These are phyloP conservation scores for Cyberlindnera samutprakarnensis DNA, from an alignment of 805 yeast genomes.

Conservation along the genomic window DNA sequence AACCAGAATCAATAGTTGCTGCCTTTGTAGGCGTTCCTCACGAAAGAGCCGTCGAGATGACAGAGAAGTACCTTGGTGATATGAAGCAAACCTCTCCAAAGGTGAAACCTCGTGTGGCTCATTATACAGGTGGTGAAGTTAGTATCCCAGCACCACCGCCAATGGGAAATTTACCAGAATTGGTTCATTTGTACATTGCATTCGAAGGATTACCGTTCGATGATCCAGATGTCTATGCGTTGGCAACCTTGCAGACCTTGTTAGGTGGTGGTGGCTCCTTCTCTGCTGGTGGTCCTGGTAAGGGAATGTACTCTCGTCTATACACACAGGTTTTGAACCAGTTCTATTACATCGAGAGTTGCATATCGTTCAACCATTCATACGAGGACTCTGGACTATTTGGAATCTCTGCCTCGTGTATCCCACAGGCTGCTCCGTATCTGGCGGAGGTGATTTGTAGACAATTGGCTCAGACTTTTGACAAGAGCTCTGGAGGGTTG, in stretches of 20 bases:
- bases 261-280: conserved; percentile 97
- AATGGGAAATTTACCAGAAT: conserved; percentile 53
- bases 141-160: conserved; percentile 38
- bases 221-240: conserved; percentile 81
- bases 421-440: conserved; percentile 80
- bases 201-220: conserved; percentile 82
- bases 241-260: conserved; percentile 83
- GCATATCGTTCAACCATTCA: conserved; percentile 82
- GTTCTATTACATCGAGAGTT: conserved; percentile 84
- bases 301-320: conserved; percentile 94
- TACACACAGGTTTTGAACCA: conserved; percentile 88
- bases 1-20: conserved; percentile 75
- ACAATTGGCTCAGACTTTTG: conserved; percentile 47
- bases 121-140: conserved; percentile 54
- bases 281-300: conserved; percentile 98
- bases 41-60: conserved; percentile 56
- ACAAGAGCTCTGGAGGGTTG: conserved; percentile 52
- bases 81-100: conserved; percentile 34
- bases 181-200: conserved; percentile 78
- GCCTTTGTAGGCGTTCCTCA: conserved; percentile 84
- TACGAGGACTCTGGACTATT: conserved; percentile 87
- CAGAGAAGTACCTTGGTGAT: conserved; percentile 56
- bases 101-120: conserved; percentile 30
- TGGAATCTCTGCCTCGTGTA: conserved; percentile 79
- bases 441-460: conserved; percentile 72